A percentile compares a stretch with the other conserved stretches of the same genome.
Conservation (phyloP, 2,329 filamentous ascomycete species). For the Xylariaceae sp. region DNA sequence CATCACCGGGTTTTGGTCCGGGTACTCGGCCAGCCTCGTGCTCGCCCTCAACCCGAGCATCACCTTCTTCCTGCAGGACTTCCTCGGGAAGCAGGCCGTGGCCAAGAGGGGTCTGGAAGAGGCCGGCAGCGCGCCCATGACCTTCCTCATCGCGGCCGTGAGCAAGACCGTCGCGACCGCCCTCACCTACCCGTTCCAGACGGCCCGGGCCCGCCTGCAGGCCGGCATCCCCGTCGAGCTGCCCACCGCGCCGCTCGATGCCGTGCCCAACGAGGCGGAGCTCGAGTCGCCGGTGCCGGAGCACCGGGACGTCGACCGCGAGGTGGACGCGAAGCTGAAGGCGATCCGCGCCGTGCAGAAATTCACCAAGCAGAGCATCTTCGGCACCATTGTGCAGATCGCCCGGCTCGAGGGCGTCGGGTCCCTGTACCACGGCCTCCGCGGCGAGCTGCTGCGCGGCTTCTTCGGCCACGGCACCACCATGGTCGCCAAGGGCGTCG, state of each 20-base stretch:
- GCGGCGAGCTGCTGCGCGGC: conserved; percentile 76
- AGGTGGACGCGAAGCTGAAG: conserved; percentile 37
- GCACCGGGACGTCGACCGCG: conserved; percentile 11
- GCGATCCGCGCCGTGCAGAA: conserved; percentile 29
- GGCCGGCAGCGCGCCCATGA: conserved; percentile 32
- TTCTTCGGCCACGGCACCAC: conserved; percentile 87
- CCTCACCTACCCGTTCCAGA: conserved; percentile 82
- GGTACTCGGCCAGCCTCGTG: conserved; percentile 79
- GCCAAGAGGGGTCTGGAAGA: conserved; percentile 45
- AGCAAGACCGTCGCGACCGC: conserved; percentile 78
- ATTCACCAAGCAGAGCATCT: conserved; percentile 54
- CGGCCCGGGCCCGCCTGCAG: conserved; percentile 81
- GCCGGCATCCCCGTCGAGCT: conserved; percentile 48
- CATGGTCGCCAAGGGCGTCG: conserved; percentile 81
- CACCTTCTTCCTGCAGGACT: conserved; percentile 81
- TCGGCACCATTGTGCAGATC: conserved; percentile 63
- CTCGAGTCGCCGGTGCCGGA: not conserved
- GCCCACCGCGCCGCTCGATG: not conserved
- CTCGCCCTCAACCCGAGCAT: conserved; percentile 84
- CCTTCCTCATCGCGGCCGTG: conserved; percentile 65
- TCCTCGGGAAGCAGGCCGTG: conserved; percentile 64
- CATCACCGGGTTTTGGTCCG: conserved; percentile 79
- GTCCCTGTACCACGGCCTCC: conserved; percentile 76
- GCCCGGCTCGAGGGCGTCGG: conserved; percentile 65
- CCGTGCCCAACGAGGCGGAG: conserved; percentile 30